These are phyloP conservation scores for Exsudoporus frostii DNA, from an alignment of 768 basidiomycete genomes.

Conservation along the genomic window DNA sequence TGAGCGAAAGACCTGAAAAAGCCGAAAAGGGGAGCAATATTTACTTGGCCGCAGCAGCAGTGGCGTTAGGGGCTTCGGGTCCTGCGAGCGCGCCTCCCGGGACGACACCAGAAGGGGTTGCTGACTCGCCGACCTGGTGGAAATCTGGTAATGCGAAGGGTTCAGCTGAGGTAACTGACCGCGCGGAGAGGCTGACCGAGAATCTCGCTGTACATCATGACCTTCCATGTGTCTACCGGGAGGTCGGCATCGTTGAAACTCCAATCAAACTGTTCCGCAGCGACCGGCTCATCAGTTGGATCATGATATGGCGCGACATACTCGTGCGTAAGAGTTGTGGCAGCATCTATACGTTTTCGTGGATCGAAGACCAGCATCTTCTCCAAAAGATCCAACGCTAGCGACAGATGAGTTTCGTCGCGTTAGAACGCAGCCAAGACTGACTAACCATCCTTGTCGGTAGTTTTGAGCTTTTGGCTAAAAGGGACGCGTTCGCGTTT, in stretches of 20 bases:
- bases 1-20: conserved; percentile 1
- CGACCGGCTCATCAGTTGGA: conserved; percentile 94
- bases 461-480: conserved; percentile 85
- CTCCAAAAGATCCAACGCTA: conserved; percentile 93
- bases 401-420: conserved; percentile 3
- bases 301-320: conserved; percentile 98
- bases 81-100: conserved; percentile 71
- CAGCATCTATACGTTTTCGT: conserved; percentile 91
- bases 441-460: conserved; percentile 75
- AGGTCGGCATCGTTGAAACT: conserved; percentile 99
- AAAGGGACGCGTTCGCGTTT: conserved; percentile 96
- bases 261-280: conserved; percentile 96
- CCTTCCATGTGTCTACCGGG: conserved; percentile 99
- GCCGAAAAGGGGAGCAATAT: not conserved
- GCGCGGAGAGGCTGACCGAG: conserved; percentile 57
- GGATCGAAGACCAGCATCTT: conserved; percentile 99
- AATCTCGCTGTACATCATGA: conserved; percentile 99
- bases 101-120: conserved; percentile 33
- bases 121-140: conserved; percentile 69
- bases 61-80: conserved; percentile 39
- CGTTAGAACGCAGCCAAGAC: not conserved
- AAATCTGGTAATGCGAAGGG: conserved; percentile 50
- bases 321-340: conserved; percentile 84
- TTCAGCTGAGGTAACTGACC: not conserved
- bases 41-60: conserved; percentile 16